Base-by-base conservation (phyloP, 164 flowering plant genomes). In the Stephania yunnanensis region DNA sequence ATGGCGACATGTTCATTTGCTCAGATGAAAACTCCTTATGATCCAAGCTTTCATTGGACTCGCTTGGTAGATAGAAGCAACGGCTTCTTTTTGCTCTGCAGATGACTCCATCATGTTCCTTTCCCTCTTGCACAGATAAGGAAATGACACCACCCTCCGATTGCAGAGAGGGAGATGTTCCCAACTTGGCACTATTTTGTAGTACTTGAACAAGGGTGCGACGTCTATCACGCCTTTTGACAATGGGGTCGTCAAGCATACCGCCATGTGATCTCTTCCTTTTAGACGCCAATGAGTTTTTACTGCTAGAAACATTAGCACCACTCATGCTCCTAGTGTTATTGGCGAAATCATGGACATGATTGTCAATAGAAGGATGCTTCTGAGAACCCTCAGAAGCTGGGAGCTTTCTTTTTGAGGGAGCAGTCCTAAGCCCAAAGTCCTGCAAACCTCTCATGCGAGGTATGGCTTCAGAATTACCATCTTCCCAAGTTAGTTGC, bases 371-470 rank as follows among this genome's bases (percentile, higher is more conserved):
- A 53, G 70, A 50, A 69, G 42, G 11, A 71, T 76, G 74, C 73
- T 72, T 79, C 29, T 30, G 70, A 70, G 82, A 76, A 78, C 83
- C 82, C 76, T 83, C 82, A 30, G 83, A 75, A 76, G 80, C 50
- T 74, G 81, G 67, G 76, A 78, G 67, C 75, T 85, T 87, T 71
- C 83, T 73, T 75, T 85, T 86, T 68, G 83, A 75, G 69, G 87
- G 70, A 70, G 87, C 80, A 84, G 79, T 85, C 76, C 77, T 84
- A 42, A 87, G 90, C 74, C 93, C 97, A 78, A 91, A 83, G 73
- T 89, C 97, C 81, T 89, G 90, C 83, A 90, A 83, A 74, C 88
- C 95, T 87, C 91, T 89, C 92, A 89, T 89, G 52, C 86, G 86
- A 72, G 89, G 91, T 44, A 81, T 75, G 10, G 69, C 82, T 74